A percentile compares a stretch with the other conserved stretches of the same genome.
phyloP scores from a whole-genome alignment of 2,329 filamentous ascomycete species.

The Botrytis cinerea region DNA sequence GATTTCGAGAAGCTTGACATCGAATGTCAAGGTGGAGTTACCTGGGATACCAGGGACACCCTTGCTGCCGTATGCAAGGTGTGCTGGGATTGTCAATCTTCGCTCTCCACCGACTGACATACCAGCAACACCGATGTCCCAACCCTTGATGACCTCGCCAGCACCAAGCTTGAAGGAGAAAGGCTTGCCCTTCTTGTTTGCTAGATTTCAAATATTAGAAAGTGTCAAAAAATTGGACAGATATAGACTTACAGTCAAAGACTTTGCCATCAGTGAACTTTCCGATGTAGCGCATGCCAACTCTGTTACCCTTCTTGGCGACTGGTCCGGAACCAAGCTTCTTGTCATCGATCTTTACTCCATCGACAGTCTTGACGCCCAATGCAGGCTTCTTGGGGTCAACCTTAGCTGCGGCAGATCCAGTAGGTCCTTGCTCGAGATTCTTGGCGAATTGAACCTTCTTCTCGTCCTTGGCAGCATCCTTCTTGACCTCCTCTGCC shows the following conservation, averaged over 20 bases:
- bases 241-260: conserved; percentile 76
- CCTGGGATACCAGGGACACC: conserved; percentile 79
- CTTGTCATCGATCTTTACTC: conserved; percentile 93
- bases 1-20: conserved; percentile 82
- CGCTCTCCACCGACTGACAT: conserved; percentile 95
- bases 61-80: conserved; percentile 87
- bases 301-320: conserved; percentile 86
- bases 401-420: conserved; percentile 55
- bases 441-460: conserved; percentile 99
- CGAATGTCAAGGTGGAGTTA: conserved; percentile 91
- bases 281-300: conserved; percentile 97
- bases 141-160: conserved; percentile 97
- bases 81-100: conserved; percentile 82
- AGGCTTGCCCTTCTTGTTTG: conserved; percentile 98
- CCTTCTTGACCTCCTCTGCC: conserved; percentile 58
- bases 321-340: conserved; percentile 82
- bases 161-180: conserved; percentile 94
- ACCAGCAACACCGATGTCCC: conserved; percentile 91
- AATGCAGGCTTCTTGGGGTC: conserved; percentile 53
- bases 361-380: conserved; percentile 77
- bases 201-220: conserved; percentile 48
- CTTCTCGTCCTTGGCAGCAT: conserved; percentile 55
- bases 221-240: too few species aligned
- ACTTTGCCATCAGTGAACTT: conserved; percentile 94
- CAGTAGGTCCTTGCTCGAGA: conserved; percentile 92